Evolutionary conservation across 495 filamentous ascomycete genomes (phyloP).

Genomic region (Sporormia fimetaria): DNA sequence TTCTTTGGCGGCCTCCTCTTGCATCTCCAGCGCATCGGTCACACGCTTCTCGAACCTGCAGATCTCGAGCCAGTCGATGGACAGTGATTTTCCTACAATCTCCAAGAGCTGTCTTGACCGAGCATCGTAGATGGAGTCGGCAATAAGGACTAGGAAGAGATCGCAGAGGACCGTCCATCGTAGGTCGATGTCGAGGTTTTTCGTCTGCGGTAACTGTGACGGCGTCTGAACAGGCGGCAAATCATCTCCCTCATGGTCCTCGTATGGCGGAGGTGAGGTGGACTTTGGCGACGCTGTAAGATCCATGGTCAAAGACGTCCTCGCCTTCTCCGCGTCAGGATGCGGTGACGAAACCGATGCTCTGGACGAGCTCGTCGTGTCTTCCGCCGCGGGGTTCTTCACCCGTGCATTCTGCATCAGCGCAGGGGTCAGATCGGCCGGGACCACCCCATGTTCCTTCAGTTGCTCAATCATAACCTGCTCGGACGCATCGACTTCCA

Average conservation of each 20-base stretch:
- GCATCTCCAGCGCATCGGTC: constrained; percentile 94
- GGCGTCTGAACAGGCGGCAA: constrained; percentile 66
- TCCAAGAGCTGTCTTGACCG: constrained; percentile 80
- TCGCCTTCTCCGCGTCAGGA: constrained; percentile 9
- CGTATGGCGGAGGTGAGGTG: constrained; percentile 56
- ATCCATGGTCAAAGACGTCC: constrained; percentile 9
- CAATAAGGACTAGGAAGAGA: constrained; percentile 84
- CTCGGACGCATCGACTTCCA: constrained; percentile 85
- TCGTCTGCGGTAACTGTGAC: constrained; percentile 64
- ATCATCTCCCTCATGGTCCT: constrained; percentile 56
- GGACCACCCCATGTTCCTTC: constrained; percentile 77
- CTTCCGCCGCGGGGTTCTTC: constrained; percentile 74
- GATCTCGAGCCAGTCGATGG: constrained; percentile 83
- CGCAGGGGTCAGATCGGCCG: constrained; percentile 66
- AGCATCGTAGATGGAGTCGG: constrained; percentile 89
- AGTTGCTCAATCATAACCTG: constrained; percentile 99
- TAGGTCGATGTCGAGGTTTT: constrained; percentile 88
- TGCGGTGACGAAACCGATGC: constrained; percentile 14
- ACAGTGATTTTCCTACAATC: constrained; percentile 63
- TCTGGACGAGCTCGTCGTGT: constrained; percentile 13
- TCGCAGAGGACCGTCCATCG: constrained; percentile 97
- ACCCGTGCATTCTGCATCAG: constrained; percentile 91
- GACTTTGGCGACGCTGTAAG: constrained; percentile 16
- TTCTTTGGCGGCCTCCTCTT: constrained; percentile 82
- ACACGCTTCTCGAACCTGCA: constrained; percentile 96